Evolutionary conservation across 2,329 filamentous ascomycete species (phyloP).

Genomic region (Fusarium sp.): DNA sequence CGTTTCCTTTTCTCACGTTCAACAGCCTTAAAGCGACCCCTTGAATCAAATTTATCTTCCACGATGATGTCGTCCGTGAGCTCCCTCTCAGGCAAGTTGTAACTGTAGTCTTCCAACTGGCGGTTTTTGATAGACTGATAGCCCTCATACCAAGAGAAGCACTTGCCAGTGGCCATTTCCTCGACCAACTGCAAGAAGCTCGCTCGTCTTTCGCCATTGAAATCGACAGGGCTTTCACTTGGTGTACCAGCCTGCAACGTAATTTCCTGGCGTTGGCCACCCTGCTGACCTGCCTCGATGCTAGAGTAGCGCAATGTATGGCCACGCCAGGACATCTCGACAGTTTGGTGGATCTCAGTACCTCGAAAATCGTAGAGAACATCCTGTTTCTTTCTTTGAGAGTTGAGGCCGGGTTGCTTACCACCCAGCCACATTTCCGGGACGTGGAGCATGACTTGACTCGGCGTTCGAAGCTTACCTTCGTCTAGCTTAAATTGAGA

Average conservation of each 20-base stretch:
- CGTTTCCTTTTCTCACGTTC: background rate
- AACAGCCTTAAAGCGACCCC: constrained; percentile 18
- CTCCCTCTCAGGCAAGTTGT: constrained; percentile 43
- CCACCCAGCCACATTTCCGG: constrained; percentile 17
- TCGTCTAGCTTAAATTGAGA: constrained; percentile 59
- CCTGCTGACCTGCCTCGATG: constrained; percentile 63
- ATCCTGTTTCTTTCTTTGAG: background rate
- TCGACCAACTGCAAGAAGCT: constrained; percentile 47
- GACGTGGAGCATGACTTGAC: constrained; percentile 29
- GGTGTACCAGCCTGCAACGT: constrained; percentile 49
- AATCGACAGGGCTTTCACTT: background rate
- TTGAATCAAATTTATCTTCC: constrained; percentile 26
- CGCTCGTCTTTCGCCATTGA: constrained; percentile 6
- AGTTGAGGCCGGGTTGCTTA: background rate
- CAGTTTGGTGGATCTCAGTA: constrained; percentile 62
- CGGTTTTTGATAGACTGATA: constrained; percentile 43
- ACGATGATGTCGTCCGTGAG: constrained; percentile 42
- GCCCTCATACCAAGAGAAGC: constrained; percentile 53
- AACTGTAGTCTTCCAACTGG: constrained; percentile 44
- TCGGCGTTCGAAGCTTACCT: constrained; percentile 56
- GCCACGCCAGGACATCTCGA: constrained; percentile 55
- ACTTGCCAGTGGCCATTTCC: constrained; percentile 46
- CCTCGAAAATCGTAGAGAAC: constrained; percentile 59
- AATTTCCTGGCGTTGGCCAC: constrained; percentile 63
- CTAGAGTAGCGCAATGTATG: constrained; percentile 63